Evolutionary conservation across 2,329 filamentous ascomycete species (phyloP), one percentile per base, ranked within the genome.

Genomic region (Immersiporthe knoxdaviesiana): DNA sequence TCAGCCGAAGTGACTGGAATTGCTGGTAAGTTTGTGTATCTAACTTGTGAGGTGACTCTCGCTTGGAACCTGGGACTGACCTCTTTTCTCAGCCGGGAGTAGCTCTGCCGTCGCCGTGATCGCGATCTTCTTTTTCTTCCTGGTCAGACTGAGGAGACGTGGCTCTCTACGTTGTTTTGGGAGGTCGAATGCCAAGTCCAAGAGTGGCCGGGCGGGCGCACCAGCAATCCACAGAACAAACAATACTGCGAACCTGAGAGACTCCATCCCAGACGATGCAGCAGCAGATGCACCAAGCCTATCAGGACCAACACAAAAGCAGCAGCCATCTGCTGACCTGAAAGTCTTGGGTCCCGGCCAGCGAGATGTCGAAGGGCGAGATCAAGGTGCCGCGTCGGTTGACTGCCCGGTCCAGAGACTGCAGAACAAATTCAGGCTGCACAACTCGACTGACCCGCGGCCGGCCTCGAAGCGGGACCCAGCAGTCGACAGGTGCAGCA

Each of bases 401-500:
- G 61, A 69, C 37, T 69, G 67, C 35, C 67, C 67, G n/a, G 56
- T 69, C 24, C 67, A 69, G 30, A 69, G 44, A 58, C 56, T 66
- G 5, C 63, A 69, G 56, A 61, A 69, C 47, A 66, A 58, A 14
- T 47, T 66, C 21, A 64, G 67, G 27, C 37, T 47, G 47, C 67
- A 69, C 63, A 69, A 69, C 58, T 69, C 67, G 12, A 69, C 59
- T 21, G 67, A 69, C 32, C 67, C 67, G n/a, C 63, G 67, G 2
- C 67, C 67, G 4, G 60, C 59, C 12, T 54, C 18, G n/a, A 52
- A n/a, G 3, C 47, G 47, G 6, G 27, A 30, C 12, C 47, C 62
- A 39, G 30, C 62, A 39, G 30, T 54, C 47, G 67, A 69, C 58
- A 47, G 67, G 37, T 64, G 58, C 24, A 69, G 67, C n/a, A 47